phyloP scores from a whole-genome alignment of 129 eudicot genomes.

The Pseudognaphalium luteoalbum region DNA sequence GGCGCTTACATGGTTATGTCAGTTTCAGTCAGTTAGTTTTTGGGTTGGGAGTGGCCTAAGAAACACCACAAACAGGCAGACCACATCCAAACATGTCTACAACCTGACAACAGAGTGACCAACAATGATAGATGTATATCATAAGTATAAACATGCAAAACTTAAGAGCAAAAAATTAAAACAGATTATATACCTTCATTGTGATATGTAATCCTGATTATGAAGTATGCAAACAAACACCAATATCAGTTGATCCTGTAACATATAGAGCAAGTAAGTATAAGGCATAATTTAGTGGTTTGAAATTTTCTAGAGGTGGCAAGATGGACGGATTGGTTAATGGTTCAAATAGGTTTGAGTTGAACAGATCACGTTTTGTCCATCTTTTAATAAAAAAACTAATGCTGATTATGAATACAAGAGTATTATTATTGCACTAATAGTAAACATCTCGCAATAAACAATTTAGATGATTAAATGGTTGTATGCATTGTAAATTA shows the following conservation, averaged over 20 bases:
- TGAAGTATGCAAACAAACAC: constrained; percentile 95
- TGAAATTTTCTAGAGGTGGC: background rate
- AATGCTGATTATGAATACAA: background rate
- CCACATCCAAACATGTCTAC: no score
- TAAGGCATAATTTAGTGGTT: background rate
- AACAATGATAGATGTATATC: background rate
- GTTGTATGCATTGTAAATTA: background rate
- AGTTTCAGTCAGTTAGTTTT: no score
- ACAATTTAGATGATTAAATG: background rate
- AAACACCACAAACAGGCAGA: no score
- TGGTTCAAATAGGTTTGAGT: background rate
- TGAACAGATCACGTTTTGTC: background rate
- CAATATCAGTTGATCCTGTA: constrained; percentile 93
- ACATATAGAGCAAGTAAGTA: background rate
- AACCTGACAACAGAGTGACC: constrained; percentile 63
- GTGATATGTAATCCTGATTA: constrained; percentile 96
- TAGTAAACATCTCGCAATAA: background rate
- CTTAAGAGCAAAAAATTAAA: background rate
- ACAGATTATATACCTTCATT: constrained; percentile 69
- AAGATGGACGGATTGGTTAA: no score
- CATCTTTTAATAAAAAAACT: background rate
- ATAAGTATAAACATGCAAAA: background rate
- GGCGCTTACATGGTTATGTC: no score
- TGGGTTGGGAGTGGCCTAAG: no score
- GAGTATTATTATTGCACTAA: background rate